Base-by-base conservation (phyloP, 2,329 filamentous ascomycete genomes). In the Pseudohalonectria lignicola region DNA sequence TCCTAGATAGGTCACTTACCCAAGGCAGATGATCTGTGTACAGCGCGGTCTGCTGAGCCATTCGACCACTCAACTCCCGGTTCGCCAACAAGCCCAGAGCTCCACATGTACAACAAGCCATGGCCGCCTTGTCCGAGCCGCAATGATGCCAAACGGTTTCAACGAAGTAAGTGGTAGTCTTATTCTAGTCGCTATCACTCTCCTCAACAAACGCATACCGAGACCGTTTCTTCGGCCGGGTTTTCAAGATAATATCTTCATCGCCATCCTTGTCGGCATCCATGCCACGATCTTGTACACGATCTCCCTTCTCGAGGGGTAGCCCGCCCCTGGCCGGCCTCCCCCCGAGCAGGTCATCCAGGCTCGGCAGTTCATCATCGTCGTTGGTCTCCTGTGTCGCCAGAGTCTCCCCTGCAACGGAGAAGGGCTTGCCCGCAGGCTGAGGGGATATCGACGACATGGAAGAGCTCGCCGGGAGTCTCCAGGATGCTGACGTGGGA, bases 181-280 rank as follows among this genome's bases (percentile, higher is more conserved):
- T 34, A 7, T 23, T 16, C 26, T 36, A 41, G 15, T 43, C 44
- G 17, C 42, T 43, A 13, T 45, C 44, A 21, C 41, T 42, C 19
- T 37, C 41, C 12, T 41, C 17, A 26, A 41, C 31, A n/a, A 37
- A 20, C 9, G 32, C 40, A 29, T 37, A 39, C n/a, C 39, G 42
- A 26, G 23, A 18, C 15, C 13, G 15, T 16, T 21, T n/a, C 33
- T 25, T 43, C 25, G 26, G 3, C 21, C 25, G 39, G 4, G 13
- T 3, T 10, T 21, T 15, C 25, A 8, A n/a, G 10, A 36, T 12
- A 25, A 11, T 10, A 8, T 31, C 30, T 10, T 16, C 29, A 13
- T 43, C 43, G 16, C 33, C 23, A 11, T 42, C 38, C 18, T 43
- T 36, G n/a, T 41, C 44, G 19, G 33, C 29, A n/a, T 45, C 41